These are phyloP conservation scores for Cryoendolithus antarcticus DNA, from an alignment of 2,329 filamentous ascomycete species.

Conservation along the genomic window DNA sequence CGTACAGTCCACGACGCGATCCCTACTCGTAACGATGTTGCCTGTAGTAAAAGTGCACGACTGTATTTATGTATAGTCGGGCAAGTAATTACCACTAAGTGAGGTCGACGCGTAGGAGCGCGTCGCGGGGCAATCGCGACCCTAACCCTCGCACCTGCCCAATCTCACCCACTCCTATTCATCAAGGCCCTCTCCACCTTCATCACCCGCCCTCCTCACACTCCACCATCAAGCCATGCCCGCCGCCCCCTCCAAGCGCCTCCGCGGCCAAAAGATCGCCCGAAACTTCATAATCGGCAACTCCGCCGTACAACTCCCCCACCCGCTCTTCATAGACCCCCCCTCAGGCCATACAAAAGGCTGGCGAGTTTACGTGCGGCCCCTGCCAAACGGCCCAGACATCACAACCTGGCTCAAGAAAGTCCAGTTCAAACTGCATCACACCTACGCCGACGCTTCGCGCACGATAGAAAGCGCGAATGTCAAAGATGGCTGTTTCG, in stretches of 20 bases:
- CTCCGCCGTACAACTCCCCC: slow-evolving; percentile 47
- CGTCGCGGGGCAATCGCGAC: too few species aligned
- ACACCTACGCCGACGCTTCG: slow-evolving; percentile 85
- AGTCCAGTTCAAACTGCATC: slow-evolving; percentile 95
- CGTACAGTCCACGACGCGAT: too few species aligned
- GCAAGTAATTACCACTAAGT: too few species aligned
- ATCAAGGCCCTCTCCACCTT: not conserved
- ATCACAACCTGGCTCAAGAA: slow-evolving; percentile 93
- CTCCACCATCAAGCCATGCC: slow-evolving; percentile 16
- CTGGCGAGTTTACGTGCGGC: slow-evolving; percentile 90
- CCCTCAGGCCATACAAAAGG: slow-evolving; percentile 91
- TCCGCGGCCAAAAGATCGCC: slow-evolving; percentile 20
- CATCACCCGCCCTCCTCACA: not conserved
- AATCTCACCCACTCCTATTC: too few species aligned
- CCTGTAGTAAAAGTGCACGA: too few species aligned
- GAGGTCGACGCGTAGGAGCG: too few species aligned
- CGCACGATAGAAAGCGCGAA: slow-evolving; percentile 61
- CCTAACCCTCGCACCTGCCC: too few species aligned
- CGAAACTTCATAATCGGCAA: slow-evolving; percentile 36
- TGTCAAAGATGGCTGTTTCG: slow-evolving; percentile 49
- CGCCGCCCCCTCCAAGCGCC: slow-evolving; percentile 24
- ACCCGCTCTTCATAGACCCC: slow-evolving; percentile 62
- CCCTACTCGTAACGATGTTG: too few species aligned
- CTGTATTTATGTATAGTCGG: too few species aligned
- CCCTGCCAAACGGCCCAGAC: slow-evolving; percentile 70